These are phyloP conservation scores for Arctostaphylos glauca DNA, from an alignment of 148 eudicot genomes.

Conservation along the genomic window DNA sequence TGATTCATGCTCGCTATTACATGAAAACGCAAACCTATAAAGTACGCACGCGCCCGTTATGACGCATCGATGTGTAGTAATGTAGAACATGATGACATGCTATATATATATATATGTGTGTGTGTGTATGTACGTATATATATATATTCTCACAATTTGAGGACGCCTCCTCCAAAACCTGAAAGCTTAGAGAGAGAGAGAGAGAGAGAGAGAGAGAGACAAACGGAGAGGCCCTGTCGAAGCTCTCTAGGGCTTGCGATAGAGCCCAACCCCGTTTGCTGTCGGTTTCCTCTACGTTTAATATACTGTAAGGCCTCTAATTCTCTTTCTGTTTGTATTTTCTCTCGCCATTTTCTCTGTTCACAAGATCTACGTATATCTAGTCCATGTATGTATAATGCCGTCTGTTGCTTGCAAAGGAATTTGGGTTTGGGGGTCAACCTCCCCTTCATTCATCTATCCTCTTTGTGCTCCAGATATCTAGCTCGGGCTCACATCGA, in stretches of 20 bases:
- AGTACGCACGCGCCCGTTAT: too few species aligned
- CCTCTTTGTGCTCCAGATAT: too few species aligned
- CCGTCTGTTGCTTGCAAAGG: not conserved
- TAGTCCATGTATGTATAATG: not conserved
- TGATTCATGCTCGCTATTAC: too few species aligned
- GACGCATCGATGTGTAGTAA: not conserved
- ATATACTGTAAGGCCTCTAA: not conserved
- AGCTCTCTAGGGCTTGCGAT: conserved; percentile 2
- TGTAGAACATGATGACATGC: not conserved
- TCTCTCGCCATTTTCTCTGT: not conserved
- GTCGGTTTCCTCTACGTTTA: not conserved
- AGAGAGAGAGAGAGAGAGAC: not conserved
- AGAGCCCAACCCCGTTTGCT: not conserved
- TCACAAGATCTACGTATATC: not conserved
- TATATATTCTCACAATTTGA: not conserved
- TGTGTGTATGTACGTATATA: too few species aligned
- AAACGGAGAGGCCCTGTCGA: not conserved
- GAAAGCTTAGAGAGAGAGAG: not conserved
- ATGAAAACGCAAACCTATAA: too few species aligned
- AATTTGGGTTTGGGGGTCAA: not conserved
- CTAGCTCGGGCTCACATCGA: too few species aligned
- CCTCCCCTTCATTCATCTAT: not conserved
- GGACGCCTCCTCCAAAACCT: not conserved
- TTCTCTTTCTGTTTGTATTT: not conserved
- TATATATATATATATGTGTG: not conserved